These are phyloP conservation scores for Saccharomyces paradoxus DNA, from an alignment of 805 yeast species.

Conservation along the genomic window DNA sequence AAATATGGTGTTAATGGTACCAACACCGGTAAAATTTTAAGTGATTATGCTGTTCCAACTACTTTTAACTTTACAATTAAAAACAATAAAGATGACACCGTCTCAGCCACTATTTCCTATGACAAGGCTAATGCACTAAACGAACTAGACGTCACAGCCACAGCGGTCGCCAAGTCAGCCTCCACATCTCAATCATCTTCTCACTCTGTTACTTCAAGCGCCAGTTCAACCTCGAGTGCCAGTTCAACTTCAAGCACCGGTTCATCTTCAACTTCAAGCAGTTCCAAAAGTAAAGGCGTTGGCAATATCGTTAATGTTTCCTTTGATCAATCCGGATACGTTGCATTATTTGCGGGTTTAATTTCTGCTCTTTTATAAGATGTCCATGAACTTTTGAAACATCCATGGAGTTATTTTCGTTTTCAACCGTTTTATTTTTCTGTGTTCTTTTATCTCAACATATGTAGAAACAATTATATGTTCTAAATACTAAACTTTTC, in stretches of 20 bases:
- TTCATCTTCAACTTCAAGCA: slow-evolving; percentile 6
- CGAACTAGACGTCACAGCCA: slow-evolving; percentile 18
- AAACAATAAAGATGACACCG: slow-evolving; percentile 30
- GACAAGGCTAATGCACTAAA: slow-evolving; percentile 33
- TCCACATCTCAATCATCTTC: slow-evolving; percentile 15
- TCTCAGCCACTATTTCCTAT: slow-evolving; percentile 35
- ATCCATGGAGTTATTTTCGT: background rate
- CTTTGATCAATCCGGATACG: slow-evolving; percentile 16
- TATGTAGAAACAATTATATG: background rate
- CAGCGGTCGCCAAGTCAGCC: slow-evolving; percentile 11
- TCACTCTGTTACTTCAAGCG: slow-evolving; percentile 11
- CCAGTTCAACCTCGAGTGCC: slow-evolving; percentile 15
- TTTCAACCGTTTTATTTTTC: background rate
- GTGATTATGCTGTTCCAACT: slow-evolving; percentile 32
- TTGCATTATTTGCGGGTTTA: slow-evolving; percentile 30
- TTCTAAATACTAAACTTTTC: background rate
- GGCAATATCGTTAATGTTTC: slow-evolving; percentile 9
- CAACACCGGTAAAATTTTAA: slow-evolving; percentile 38
- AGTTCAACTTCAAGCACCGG: slow-evolving; percentile 7
- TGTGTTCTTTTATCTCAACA: background rate
- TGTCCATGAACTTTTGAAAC: background rate
- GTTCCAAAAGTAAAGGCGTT: slow-evolving; percentile 21
- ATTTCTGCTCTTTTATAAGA: slow-evolving; percentile 34
- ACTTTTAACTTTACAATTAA: slow-evolving; percentile 35
- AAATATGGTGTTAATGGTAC: slow-evolving; percentile 40